These are phyloP conservation scores for Obba rivulosa DNA, from an alignment of 768 basidiomycete genomes.

Conservation along the genomic window DNA sequence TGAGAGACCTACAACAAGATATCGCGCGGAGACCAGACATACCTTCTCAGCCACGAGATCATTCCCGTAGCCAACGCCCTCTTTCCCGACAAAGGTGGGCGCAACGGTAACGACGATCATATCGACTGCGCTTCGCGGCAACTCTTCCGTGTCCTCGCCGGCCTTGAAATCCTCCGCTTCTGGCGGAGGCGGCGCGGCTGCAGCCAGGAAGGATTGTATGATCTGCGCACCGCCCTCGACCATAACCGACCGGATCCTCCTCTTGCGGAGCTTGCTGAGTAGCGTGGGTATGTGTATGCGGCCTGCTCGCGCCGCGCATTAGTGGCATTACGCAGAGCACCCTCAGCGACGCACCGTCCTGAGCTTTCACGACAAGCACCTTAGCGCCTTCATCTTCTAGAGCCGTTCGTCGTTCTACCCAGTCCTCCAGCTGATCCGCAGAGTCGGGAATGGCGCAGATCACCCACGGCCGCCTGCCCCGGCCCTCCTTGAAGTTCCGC, in stretches of 20 bases:
- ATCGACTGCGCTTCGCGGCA: slow-evolving; percentile 42
- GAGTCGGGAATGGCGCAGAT: slow-evolving; percentile 38
- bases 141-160: slow-evolving; percentile 4
- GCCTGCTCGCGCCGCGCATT: slow-evolving; percentile 19
- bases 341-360: slow-evolving; percentile 2
- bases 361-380: slow-evolving; percentile 45
- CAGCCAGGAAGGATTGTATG: slow-evolving; percentile 65
- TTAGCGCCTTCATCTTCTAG: slow-evolving; percentile 65
- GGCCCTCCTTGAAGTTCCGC: slow-evolving; percentile 50
- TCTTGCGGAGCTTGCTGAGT: slow-evolving; percentile 45
- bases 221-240: slow-evolving; percentile 90
- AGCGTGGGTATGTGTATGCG: slow-evolving; percentile 41
- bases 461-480: slow-evolving; percentile 70
- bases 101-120: slow-evolving; percentile 80
- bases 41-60: slow-evolving; percentile 19
- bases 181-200: slow-evolving; percentile 4
- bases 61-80: slow-evolving; percentile 56
- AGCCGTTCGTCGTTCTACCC: slow-evolving; percentile 28
- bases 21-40: slow-evolving; percentile 10
- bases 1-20: slow-evolving; percentile 22
- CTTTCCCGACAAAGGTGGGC: slow-evolving; percentile 72
- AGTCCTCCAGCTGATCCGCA: slow-evolving; percentile 6
- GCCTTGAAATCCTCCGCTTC: neutral
- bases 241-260: slow-evolving; percentile 78
- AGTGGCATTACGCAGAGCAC: neutral